These are phyloP conservation scores for Beauveria scarabaeidicola DNA, from an alignment of 2,329 filamentous ascomycete species.

Conservation along the genomic window DNA sequence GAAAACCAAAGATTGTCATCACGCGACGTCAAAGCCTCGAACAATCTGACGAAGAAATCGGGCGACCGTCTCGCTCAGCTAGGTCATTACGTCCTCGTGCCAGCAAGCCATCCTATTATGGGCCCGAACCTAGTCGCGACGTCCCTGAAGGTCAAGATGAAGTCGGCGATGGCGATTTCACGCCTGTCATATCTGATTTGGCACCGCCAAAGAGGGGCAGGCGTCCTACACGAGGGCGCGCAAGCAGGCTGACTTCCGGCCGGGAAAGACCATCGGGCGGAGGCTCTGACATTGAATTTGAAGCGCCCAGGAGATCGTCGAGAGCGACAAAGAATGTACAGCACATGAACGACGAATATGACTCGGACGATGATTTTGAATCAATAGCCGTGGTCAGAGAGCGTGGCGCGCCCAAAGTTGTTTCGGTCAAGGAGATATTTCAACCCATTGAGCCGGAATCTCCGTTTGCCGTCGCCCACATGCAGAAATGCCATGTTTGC, in stretches of 20 bases:
- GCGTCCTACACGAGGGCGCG: conserved; percentile 14
- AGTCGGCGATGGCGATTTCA: conserved; percentile 24
- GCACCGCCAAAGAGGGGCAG: conserved; percentile 17
- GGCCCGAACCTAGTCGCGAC: not conserved
- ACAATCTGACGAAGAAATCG: not conserved
- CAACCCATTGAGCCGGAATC: conserved; percentile 50
- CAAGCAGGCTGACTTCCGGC: not conserved
- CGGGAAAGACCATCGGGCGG: not conserved
- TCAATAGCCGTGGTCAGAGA: conserved; percentile 36
- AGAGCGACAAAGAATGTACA: conserved; percentile 35
- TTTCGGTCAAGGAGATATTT: conserved; percentile 68
- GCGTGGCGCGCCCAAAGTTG: conserved; percentile 41
- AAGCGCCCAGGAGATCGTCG: conserved; percentile 39
- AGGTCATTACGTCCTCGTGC: conserved; percentile 19
- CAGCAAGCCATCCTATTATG: conserved; percentile 12
- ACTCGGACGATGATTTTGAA: conserved; percentile 49
- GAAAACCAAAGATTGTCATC: conserved; percentile 8
- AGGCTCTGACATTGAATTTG: conserved; percentile 36
- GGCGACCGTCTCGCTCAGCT: not conserved
- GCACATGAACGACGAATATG: conserved; percentile 42
- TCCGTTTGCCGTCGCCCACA: conserved; percentile 63
- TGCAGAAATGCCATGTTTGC: conserved; percentile 65
- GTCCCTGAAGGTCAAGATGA: not conserved
- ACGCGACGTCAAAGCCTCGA: not conserved
- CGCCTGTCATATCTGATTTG: conserved; percentile 31